phyloP scores from a whole-genome alignment of 176 grass and related monocot species.

The Zoysia japonica region DNA sequence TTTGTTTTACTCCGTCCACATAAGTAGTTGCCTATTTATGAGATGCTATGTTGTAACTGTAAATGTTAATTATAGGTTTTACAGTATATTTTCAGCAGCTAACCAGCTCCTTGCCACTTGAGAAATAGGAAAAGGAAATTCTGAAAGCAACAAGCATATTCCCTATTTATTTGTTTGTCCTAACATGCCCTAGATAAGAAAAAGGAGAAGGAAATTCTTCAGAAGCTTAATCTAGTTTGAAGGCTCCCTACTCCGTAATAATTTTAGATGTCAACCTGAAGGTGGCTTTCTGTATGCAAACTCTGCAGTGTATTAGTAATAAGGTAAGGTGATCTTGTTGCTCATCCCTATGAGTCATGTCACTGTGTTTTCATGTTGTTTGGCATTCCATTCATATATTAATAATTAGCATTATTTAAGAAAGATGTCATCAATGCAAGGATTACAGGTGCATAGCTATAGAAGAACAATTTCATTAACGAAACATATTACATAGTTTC shows the following conservation, averaged over 20 bases:
- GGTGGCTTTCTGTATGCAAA: neutral
- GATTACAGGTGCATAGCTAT: neutral
- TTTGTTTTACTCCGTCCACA: constrained; percentile 17
- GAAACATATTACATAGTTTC: neutral
- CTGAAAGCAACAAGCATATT: constrained; percentile 12
- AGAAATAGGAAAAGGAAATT: neutral
- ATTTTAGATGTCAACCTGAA: constrained; percentile 10
- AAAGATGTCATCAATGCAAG: neutral
- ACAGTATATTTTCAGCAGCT: neutral
- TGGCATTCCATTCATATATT: neutral
- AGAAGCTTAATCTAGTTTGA: constrained; percentile 48
- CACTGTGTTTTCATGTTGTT: neutral
- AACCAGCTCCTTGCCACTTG: neutral
- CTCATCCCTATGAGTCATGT: neutral
- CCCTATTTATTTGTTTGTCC: constrained; percentile 38
- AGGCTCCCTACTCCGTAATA: neutral
- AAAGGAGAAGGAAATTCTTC: constrained; percentile 60
- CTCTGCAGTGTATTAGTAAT: constrained; percentile 9
- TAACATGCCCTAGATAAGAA: constrained; percentile 70
- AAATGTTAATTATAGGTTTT: neutral
- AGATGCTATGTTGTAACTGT: neutral
- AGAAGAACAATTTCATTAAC: neutral
- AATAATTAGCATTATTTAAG: neutral
- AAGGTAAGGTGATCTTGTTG: constrained; percentile 11
- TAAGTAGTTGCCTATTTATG: constrained; percentile 16